Evolutionary conservation across 2,329 filamentous ascomycete genomes (phyloP).

Genomic region (Tricladium varicosporioides): DNA sequence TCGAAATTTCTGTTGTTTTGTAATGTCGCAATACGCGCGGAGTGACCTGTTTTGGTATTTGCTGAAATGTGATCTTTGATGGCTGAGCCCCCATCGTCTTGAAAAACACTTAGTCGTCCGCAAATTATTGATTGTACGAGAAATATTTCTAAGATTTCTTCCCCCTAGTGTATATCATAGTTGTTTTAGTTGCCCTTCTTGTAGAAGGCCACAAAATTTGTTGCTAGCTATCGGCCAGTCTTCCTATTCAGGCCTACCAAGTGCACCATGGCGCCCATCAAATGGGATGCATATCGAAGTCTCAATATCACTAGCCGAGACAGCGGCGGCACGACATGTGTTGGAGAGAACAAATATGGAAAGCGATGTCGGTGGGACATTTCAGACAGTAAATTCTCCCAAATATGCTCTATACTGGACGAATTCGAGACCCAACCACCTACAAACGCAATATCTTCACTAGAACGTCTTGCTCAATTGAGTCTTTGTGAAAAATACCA

Average conservation of each 20-base stretch:
- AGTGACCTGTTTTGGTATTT: too few relatives aligned
- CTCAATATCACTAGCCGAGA: conserved; percentile 6
- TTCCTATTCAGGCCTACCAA: not conserved
- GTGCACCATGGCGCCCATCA: conserved; percentile 20
- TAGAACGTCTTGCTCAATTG: conserved; percentile 1
- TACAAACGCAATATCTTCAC: not conserved
- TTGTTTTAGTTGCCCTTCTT: too few relatives aligned
- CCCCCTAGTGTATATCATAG: too few relatives aligned
- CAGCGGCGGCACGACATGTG: not conserved
- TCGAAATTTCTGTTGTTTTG: too few relatives aligned
- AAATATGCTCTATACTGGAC: not conserved
- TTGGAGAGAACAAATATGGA: conserved; percentile 6
- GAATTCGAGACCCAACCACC: not conserved
- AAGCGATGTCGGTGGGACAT: conserved; percentile 12
- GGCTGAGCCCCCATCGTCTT: too few relatives aligned
- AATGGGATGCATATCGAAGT: conserved; percentile 10
- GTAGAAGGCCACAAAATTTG: too few relatives aligned
- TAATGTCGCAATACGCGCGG: too few relatives aligned
- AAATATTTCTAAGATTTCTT: too few relatives aligned
- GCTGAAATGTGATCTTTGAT: too few relatives aligned
- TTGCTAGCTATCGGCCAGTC: too few relatives aligned
- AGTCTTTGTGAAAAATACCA: conserved; percentile 9
- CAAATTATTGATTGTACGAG: too few relatives aligned
- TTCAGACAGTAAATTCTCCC: not conserved
- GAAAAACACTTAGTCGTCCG: too few relatives aligned